Conservation (phyloP, 1,284 basidiomycete species). For the Meira nashicola region DNA sequence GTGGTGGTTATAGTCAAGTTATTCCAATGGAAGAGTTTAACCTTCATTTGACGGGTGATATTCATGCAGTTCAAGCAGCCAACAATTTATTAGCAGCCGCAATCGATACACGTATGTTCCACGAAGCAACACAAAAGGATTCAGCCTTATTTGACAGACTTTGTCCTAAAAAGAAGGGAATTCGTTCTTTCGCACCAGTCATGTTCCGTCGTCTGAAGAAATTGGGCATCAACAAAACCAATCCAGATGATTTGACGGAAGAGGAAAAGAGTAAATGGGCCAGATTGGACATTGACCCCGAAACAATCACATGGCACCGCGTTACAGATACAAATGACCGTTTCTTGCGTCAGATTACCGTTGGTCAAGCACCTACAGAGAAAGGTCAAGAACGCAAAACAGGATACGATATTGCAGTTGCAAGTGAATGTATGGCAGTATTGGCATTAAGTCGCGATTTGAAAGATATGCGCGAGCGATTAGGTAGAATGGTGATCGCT, state of each 20-base stretch:
- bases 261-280: slow-evolving; percentile 88
- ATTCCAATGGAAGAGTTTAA: slow-evolving; percentile 99
- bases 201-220: slow-evolving; percentile 94
- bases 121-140: slow-evolving; percentile 91
- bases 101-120: slow-evolving; percentile 95
- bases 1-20: slow-evolving; percentile 96
- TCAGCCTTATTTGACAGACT: slow-evolving; percentile 89
- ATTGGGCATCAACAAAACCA: slow-evolving; percentile 89
- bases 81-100: slow-evolving; percentile 96
- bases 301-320: slow-evolving; percentile 93
- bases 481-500: slow-evolving; percentile 96
- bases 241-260: slow-evolving; percentile 84
- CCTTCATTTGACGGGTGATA: slow-evolving; percentile 93
- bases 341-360: slow-evolving; percentile 88
- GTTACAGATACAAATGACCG: slow-evolving; percentile 96
- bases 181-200: slow-evolving; percentile 86
- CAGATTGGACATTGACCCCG: slow-evolving; percentile 82
- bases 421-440: slow-evolving; percentile 97
- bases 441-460: slow-evolving; percentile 83
- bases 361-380: slow-evolving; percentile 85
- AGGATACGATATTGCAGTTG: slow-evolving; percentile 94
- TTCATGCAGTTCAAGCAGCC: slow-evolving; percentile 94
- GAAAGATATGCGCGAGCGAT: slow-evolving; percentile 81
- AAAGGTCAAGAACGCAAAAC: slow-evolving; percentile 81
- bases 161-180: slow-evolving; percentile 88